These are phyloP conservation scores for Lathyrus tuberosus DNA, from an alignment of 306 rosid species.

Conservation along the genomic window DNA sequence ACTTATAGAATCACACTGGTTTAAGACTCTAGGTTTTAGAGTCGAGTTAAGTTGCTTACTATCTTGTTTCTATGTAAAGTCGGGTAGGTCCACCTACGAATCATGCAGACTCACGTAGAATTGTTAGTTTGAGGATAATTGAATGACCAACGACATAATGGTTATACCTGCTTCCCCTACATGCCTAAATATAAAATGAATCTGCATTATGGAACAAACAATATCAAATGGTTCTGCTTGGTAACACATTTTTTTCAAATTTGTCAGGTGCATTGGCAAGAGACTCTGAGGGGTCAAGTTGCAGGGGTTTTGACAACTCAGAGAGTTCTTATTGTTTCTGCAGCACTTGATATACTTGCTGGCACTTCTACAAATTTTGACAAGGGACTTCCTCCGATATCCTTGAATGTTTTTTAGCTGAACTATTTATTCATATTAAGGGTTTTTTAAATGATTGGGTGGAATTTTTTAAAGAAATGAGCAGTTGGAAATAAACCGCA, in stretches of 20 bases:
- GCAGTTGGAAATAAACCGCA: slow-evolving; percentile 24
- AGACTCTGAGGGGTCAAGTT: slow-evolving; percentile 88
- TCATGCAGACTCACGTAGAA: neutral
- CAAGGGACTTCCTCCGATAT: slow-evolving; percentile 96
- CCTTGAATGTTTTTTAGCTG: slow-evolving; percentile 47
- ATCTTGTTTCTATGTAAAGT: neutral
- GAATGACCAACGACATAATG: neutral
- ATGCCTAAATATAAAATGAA: neutral
- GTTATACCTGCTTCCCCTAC: neutral
- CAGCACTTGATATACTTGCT: slow-evolving; percentile 85
- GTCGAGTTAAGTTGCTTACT: neutral
- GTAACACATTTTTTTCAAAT: slow-evolving; percentile 37
- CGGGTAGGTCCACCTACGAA: neutral
- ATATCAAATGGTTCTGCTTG: slow-evolving; percentile 32
- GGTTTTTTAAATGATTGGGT: slow-evolving; percentile 29
- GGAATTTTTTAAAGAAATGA: slow-evolving; percentile 22
- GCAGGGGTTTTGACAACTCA: slow-evolving; percentile 93
- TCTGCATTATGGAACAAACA: slow-evolving; percentile 23
- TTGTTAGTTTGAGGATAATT: neutral
- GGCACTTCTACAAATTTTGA: slow-evolving; percentile 78
- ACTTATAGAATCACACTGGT: neutral
- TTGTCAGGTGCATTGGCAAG: slow-evolving; percentile 97
- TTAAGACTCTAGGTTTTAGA: neutral
- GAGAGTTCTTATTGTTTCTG: slow-evolving; percentile 85
- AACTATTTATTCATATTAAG: slow-evolving; percentile 32